Base-by-base conservation (phyloP, 2,329 filamentous ascomycete species). In the Leptosphaerulina australis region DNA sequence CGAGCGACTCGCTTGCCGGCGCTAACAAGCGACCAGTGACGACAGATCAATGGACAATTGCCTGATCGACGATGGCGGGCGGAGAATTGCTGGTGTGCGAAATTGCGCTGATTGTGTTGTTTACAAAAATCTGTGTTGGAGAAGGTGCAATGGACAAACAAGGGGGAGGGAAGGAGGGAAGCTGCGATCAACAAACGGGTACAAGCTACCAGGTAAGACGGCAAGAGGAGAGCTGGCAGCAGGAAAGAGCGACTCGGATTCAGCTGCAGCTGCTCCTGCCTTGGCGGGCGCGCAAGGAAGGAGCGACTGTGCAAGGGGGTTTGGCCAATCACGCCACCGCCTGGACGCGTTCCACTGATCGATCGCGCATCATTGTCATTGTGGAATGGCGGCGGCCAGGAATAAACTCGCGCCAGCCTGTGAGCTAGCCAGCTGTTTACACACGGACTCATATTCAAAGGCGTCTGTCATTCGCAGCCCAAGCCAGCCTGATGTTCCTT, bases 11-110 rank as follows among this genome's bases (percentile, higher is more conserved):
- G 63, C 63, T 63, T 66, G 55, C 55, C 49, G 62, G 66, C 67
- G 67, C 67, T 70, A 70, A 64, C 38, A 58, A 47, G 55, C 56
- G 60, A 59, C 56, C 52, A 49, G 62, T 62, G 66, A 66, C 63
- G 64, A 59, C 52, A 55, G 36, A 44, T 45, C 30, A 26, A 26
- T 36, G 40, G 43, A 28, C 39, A 35, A 33, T 41, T 44, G 53
- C 40, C 45, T 39, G 55, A 48, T 54, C 47, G 53, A 37, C 39
- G 53, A 50, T 56, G 41, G 38, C 39, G 41, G 41, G 41, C 49
- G 28, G 43, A 34, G 46, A 38, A 30, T 20, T 38, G 30, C 26
- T 31, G 20, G 41, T 26, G 39, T 31, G 17, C 11, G 21, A 9
- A 18, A 31, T 31, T 40, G 36, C 40, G 48, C 35, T 35, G 22